A percentile compares a stretch with the other conserved stretches of the same genome.
Evolutionary conservation across 108 stramenopile genomes (phyloP).

Genomic region (Stephanodiscus minutulus): DNA sequence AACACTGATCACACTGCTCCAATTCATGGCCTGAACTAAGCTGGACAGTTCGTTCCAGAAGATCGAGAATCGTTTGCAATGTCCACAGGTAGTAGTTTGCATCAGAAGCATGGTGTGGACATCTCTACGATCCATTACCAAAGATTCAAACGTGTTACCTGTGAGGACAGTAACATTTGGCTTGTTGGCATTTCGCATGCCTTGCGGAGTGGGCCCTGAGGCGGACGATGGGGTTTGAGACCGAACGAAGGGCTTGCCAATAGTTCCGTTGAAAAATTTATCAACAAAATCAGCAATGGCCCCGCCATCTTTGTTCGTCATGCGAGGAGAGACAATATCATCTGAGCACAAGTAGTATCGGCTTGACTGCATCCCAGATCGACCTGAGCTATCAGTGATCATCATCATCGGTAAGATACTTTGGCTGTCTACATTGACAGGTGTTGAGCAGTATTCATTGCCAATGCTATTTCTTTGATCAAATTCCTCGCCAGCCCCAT

Average conservation of each 20-base stretch:
- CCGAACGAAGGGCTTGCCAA: conserved; percentile 31
- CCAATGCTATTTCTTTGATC: neutral
- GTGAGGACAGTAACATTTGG: conserved; percentile 49
- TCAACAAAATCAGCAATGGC: conserved; percentile 44
- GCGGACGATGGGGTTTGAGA: conserved; percentile 12
- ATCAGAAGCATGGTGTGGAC: conserved; percentile 62
- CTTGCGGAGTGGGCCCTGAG: neutral
- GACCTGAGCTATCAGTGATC: conserved; percentile 56
- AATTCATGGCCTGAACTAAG: conserved; percentile 55
- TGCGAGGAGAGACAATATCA: conserved; percentile 18
- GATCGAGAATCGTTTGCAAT: conserved; percentile 76
- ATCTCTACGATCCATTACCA: conserved; percentile 45
- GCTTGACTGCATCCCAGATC: conserved; percentile 21
- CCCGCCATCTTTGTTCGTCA: conserved; percentile 20
- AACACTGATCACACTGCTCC: conserved; percentile 54
- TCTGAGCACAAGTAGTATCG: conserved; percentile 55
- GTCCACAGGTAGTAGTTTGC: conserved; percentile 70
- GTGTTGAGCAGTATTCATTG: conserved; percentile 22
- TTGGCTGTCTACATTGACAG: conserved; percentile 3
- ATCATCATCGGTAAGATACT: conserved; percentile 54
- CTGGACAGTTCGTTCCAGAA: conserved; percentile 66
- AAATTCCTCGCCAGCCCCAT: neutral
- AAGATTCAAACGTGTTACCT: conserved; percentile 45
- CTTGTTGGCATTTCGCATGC: neutral
- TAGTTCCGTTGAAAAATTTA: conserved; percentile 39